Base-by-base conservation (phyloP, 441 rosid genomes). In the Euphorbia celastroides region DNA sequence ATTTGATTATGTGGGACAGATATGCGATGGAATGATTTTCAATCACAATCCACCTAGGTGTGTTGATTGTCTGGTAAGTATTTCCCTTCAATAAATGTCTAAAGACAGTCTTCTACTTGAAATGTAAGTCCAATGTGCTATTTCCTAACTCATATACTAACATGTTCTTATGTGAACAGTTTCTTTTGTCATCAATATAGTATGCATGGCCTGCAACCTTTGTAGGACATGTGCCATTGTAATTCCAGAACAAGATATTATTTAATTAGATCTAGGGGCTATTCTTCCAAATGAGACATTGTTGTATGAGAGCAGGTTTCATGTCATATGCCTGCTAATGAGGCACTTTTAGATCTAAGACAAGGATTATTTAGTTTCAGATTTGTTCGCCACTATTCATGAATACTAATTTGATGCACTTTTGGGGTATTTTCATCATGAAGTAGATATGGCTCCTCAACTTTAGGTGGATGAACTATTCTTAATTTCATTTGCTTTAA, bases 31-130 rank as follows among this genome's bases (percentile, higher is more conserved):
- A 72, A 83, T 94, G 94, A 74, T 89, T 75, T 94, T 94, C 83
- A 94, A 92, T 80, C 97, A 94, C 1, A 84, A 88, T 59, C 88
- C 80, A 9, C 99, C 98, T 66, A 81, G 71, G 83, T 92, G 99
- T 66, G 77, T 82, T 72, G 83, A 77, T 70, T 94, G 99, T 64
- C 67, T 62, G 86, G 98, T 92, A 86, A 82, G 42, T 74, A 56
- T 70, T 74, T 68, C 71, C 36, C 70, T 30, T 30, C 64, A 2
- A 42, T 28, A 9, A 56, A 60, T 34, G 32, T 68, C 36, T 57
- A n/a, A 56, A 30, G 3, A 23, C 56, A 13, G 28, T 46, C 4
- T 9, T 66, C 1, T 4, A 1, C 59, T 25, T 46, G 19, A 46
- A 16, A 19, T 57, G 26, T 7, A 9, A 32, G 30, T 8, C 48